A percentile compares a stretch with the other conserved stretches of the same genome.
Conservation (phyloP, 306 rosid genomes). For the Lagenaria siceraria region DNA sequence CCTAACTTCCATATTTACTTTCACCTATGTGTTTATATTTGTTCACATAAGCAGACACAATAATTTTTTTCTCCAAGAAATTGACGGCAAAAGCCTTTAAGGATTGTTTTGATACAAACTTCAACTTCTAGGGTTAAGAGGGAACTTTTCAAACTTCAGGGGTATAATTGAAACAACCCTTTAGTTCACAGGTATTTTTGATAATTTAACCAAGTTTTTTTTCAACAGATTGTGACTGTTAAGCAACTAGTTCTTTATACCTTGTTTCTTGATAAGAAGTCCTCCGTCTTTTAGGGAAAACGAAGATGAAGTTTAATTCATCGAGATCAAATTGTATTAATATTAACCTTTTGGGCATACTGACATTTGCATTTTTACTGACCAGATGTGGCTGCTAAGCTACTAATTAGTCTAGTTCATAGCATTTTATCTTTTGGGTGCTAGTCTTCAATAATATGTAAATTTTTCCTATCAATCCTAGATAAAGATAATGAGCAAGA, state of each 20-base stretch:
- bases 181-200: too few species aligned
- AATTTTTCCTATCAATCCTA: not conserved
- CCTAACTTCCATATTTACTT: too few species aligned
- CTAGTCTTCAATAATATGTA: not conserved
- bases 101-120: too few species aligned
- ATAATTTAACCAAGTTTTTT: too few species aligned
- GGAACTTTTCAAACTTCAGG: too few species aligned
- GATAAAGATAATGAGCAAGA: not conserved
- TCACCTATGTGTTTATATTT: too few species aligned
- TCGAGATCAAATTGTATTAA: not conserved
- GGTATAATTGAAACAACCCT: too few species aligned
- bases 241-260: not conserved
- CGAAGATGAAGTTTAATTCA: not conserved
- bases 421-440: not conserved
- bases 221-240: not conserved
- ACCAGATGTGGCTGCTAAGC: not conserved
- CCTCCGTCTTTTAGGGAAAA: not conserved
- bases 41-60: too few species aligned
- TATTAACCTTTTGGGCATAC: not conserved
- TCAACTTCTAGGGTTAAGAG: too few species aligned
- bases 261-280: not conserved
- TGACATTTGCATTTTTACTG: not conserved
- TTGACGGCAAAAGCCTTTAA: too few species aligned
- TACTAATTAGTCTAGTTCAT: not conserved
- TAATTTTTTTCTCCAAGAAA: too few species aligned